phyloP scores from a whole-genome alignment of 257 asterid genomes.

The Solanum acaule region DNA sequence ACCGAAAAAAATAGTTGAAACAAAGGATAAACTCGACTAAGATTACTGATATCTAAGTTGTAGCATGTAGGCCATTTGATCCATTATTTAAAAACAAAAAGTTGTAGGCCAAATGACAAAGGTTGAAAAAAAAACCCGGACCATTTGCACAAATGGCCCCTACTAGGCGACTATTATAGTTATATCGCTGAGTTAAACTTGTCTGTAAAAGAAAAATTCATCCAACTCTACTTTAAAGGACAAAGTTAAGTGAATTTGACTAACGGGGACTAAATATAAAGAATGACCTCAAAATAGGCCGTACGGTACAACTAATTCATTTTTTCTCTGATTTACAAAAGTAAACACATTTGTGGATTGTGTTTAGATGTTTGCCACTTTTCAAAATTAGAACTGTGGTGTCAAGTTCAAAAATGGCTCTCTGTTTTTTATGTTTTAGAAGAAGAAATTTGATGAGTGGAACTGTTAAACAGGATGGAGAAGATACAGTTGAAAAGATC shows the following conservation, averaged over 20 bases:
- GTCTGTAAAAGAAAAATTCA: neutral
- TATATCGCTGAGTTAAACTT: neutral
- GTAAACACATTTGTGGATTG: neutral
- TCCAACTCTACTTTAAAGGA: neutral
- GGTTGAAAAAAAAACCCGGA: too few relatives aligned
- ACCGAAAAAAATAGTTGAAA: too few relatives aligned
- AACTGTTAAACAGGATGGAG: slow-evolving; percentile 60
- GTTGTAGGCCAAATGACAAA: neutral
- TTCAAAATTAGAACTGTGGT: neutral
- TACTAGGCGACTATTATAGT: neutral
- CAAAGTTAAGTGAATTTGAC: neutral
- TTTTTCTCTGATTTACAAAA: neutral
- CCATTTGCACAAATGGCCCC: neutral
- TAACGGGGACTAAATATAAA: neutral
- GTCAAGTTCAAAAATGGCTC: neutral
- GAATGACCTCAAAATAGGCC: neutral
- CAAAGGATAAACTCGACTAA: neutral
- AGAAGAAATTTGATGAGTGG: neutral
- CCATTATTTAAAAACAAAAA: neutral
- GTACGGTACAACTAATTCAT: neutral
- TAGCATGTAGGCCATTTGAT: neutral
- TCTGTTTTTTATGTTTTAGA: neutral
- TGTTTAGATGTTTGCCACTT: neutral
- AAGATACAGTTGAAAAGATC: slow-evolving; percentile 43
- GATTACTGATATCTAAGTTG: neutral